Percentiles rank a stretch among this genome's conserved stretches.
These are phyloP conservation scores for Sporisorium scitamineum DNA, from an alignment of 1,284 basidiomycete genomes.

Conservation along the genomic window DNA sequence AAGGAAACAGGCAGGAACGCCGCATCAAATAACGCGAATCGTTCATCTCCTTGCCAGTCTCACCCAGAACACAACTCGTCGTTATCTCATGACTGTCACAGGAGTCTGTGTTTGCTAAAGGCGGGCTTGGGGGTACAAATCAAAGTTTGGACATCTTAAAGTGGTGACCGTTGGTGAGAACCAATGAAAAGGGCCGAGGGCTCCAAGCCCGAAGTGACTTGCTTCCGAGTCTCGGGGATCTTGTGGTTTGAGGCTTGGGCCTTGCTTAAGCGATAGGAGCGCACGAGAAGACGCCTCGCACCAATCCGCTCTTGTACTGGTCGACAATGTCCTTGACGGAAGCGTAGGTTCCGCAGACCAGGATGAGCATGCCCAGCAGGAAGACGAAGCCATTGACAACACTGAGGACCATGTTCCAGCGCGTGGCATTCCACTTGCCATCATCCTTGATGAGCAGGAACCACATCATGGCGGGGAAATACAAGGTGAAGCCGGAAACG, in stretches of 20 bases:
- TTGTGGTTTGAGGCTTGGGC: background rate
- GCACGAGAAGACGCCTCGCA: slow-evolving; percentile 48
- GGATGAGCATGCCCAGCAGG: slow-evolving; percentile 48
- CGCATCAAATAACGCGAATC: too few species aligned
- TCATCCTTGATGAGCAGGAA: slow-evolving; percentile 50
- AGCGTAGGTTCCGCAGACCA: slow-evolving; percentile 54
- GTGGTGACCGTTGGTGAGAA: too few species aligned
- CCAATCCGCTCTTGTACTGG: slow-evolving; percentile 26
- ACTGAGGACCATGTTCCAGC: slow-evolving; percentile 49
- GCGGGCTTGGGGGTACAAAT: too few species aligned
- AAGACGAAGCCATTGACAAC: slow-evolving; percentile 46
- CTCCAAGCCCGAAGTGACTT: slow-evolving; percentile 1
- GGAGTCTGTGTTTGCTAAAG: too few species aligned
- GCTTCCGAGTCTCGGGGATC: background rate
- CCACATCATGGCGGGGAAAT: slow-evolving; percentile 72
- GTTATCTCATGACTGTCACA: too few species aligned
- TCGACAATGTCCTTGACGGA: slow-evolving; percentile 43
- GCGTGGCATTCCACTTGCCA: slow-evolving; percentile 43
- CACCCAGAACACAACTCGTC: too few species aligned
- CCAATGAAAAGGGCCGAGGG: too few species aligned
- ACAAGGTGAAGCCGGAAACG: slow-evolving; percentile 60
- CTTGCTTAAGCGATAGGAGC: slow-evolving; percentile 26
- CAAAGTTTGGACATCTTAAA: too few species aligned
- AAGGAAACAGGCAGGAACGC: too few species aligned
- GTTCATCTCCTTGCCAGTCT: too few species aligned